Base-by-base conservation (phyloP, 1,284 basidiomycete genomes). In the Irpex sp. region DNA sequence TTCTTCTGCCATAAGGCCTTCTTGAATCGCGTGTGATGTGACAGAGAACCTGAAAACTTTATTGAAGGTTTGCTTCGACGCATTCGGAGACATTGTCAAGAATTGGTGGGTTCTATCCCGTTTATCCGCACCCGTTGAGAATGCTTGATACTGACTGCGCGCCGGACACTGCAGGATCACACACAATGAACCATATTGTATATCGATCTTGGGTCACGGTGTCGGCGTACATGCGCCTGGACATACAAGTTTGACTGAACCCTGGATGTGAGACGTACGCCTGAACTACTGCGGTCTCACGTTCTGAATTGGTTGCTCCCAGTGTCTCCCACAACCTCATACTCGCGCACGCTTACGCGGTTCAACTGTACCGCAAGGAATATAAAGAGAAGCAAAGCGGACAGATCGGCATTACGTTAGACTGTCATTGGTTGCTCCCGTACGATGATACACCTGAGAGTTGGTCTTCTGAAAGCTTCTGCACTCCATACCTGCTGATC, bases 131-230 rank as follows among this genome's bases (percentile, higher is more conserved):
- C 13, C 4, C 31, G 49, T 49, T 36, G 4, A 54, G 15, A 17
- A 19, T 3, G 44, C 2, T 6, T 8, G 54, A 34, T 48, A 15
- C 15, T 31, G 13, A 59, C 31, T 31, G 8, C 37, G 8, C 44
- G 15, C 34, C 54, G 54, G 54, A 36, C 17, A 19, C 13, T 4
- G 9, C 48, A 87, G 86, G 86, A 79, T 88, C 57, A 89, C 86
- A 0, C 73, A 87, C 72, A 92, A 92, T 71, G 89, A 92, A 74
- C 89, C 88, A 0, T 91, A 85, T 86, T 86, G 84, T 65, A 77
- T 88, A 60, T 81, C 89, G 5, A 79, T 85, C 21, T 78, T 90
- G 17, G 90, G 91, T 1, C 87, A 90, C 67, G 84, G 83, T 5
- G 77, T 81, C 26, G 88, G 86, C 11, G 76, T 81, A 1, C 88